Percentiles rank a stretch among this genome's conserved stretches.
Conservation (phyloP, 257 asterid genomes). For the Solanum sejunctum region DNA sequence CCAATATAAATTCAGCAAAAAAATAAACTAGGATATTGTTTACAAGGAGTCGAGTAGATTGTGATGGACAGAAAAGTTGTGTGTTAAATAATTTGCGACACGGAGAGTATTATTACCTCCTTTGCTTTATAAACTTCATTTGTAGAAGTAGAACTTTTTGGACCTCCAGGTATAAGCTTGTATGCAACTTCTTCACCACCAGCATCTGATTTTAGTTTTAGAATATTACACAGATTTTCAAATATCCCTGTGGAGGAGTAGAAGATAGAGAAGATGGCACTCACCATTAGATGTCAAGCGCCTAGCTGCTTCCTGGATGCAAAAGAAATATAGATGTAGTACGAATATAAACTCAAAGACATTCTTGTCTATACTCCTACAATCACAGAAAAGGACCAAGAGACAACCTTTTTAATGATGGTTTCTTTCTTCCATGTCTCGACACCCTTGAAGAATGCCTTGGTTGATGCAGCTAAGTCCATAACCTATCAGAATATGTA, state of each 20-base stretch:
- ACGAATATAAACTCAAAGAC: background rate
- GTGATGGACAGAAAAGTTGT: background rate
- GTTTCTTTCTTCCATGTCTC: constrained; percentile 56
- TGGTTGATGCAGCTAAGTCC: constrained; percentile 31
- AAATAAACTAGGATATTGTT: background rate
- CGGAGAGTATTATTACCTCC: constrained; percentile 12
- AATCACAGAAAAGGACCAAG: background rate
- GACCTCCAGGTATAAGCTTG: constrained; percentile 34
- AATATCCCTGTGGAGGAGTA: background rate
- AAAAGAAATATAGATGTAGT: background rate
- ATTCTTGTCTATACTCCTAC: background rate
- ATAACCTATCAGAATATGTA: background rate
- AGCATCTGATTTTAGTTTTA: constrained; percentile 8
- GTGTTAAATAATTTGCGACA: background rate
- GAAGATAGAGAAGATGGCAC: constrained; percentile 1
- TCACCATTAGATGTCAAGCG: constrained; percentile 24
- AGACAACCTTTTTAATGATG: constrained; percentile 27
- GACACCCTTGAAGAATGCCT: constrained; percentile 45
- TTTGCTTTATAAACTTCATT: constrained; percentile 10
- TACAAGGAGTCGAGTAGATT: background rate
- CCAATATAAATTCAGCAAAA: background rate
- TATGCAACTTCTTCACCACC: constrained; percentile 26
- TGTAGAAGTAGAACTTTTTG: constrained; percentile 9
- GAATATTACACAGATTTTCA: background rate
- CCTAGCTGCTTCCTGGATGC: constrained; percentile 34